Base-by-base conservation (phyloP, 1,284 basidiomycete species). In the Leccinum holopus region DNA sequence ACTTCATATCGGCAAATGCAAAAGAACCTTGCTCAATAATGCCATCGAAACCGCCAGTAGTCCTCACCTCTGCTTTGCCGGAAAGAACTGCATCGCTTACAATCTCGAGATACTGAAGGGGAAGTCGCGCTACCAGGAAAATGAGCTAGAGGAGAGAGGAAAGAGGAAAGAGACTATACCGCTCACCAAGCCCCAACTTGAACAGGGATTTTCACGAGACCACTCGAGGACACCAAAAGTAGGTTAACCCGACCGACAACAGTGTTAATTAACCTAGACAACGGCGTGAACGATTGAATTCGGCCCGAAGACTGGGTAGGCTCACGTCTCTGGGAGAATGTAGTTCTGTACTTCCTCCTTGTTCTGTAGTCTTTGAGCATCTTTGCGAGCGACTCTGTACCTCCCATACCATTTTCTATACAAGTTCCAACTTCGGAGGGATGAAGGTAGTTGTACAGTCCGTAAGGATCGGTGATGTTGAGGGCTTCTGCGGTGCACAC, bases 1-100 rank as follows among this genome's bases (percentile, higher is more conserved):
- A 97, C 79, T 98, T 97, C 97, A 99, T 99, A 83, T 97, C 97
- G 84, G 97, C 97, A 71, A 99, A 96, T 79, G 97, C 95, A 78
- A 87, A 97, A 18, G 95, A 97, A 21, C 95, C 95, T 77, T 98
- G 95, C 78, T 99, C 97, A 69, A 91, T 92, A 75, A 98, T 87
- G 77, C 99, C 97, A 73, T 99, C 97, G 80, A 95, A 98, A 63
- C 97, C 97, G 79, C 97, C 97, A 52, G 97, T 92, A 66, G 98
- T 90, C 97, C 98, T 99, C 74, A 99, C 88, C 82, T 98, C 98
- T 57, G 97, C 97, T 78, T 99, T 99, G 70, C 96, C 94, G 5
- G 91, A 91, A 52, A 97, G 78, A 66, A 99, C 91, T 1, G 94
- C 93, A 74, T 99, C 97, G 71, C 92, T 91, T n/a, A 95, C 96